These are phyloP conservation scores for Drechmeria coniospora DNA, from an alignment of 2,329 filamentous ascomycete genomes.

Conservation along the genomic window DNA sequence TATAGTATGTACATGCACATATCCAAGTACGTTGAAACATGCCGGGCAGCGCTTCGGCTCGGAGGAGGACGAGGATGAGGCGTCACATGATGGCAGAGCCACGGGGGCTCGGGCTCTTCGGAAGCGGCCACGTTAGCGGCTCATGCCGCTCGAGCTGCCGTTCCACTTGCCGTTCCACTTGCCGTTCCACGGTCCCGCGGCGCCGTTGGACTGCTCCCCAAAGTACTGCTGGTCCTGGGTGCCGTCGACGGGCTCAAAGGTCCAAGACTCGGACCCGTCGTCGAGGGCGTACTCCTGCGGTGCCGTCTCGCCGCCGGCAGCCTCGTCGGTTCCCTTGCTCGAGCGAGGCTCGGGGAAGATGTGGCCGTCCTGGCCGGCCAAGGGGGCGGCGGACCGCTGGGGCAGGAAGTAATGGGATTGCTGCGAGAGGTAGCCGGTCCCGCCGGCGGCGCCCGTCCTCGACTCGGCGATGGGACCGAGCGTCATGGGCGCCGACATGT, in stretches of 20 bases:
- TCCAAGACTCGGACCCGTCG: slow-evolving; percentile 5
- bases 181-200: no score
- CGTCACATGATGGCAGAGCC: no score
- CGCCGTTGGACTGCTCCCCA: slow-evolving; percentile 1
- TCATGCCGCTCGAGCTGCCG: no score
- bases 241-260: slow-evolving; percentile 6
- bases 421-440: slow-evolving; percentile 3
- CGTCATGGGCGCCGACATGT: slow-evolving; percentile 6
- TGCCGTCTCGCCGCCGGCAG: slow-evolving; percentile 4
- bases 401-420: slow-evolving; percentile 8
- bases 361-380: slow-evolving; percentile 5
- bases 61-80: no score
- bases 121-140: no score
- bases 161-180: no score
- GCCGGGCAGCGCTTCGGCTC: no score
- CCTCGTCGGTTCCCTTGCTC: slow-evolving; percentile 7
- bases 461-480: slow-evolving; percentile 4
- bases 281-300: slow-evolving; percentile 7
- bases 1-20: no score
- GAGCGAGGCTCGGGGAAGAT: slow-evolving; percentile 8
- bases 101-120: no score
- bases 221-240: slow-evolving; percentile 7
- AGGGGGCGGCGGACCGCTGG: slow-evolving; percentile 4
- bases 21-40: no score
- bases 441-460: slow-evolving; percentile 2